Percentiles rank a stretch among this genome's conserved stretches.
Conservation (phyloP, 1,139 yeast genomes). For the Pichia cactophila region DNA sequence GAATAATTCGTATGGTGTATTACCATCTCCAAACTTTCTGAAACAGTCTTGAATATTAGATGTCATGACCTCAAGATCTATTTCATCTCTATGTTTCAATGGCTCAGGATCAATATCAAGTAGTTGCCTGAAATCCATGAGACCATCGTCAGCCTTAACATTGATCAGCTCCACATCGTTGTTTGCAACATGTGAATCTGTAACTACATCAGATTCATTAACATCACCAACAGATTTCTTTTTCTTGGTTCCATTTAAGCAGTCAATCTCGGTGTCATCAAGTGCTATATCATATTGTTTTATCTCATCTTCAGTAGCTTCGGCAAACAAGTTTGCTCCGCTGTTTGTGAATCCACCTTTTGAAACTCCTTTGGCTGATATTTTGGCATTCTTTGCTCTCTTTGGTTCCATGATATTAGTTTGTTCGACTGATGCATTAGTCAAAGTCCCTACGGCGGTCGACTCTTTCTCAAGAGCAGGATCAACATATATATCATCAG, state of each 20-base stretch:
- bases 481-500: background rate
- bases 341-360: background rate
- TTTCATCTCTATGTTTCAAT: conserved; percentile 19
- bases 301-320: conserved; percentile 26
- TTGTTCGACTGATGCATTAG: conserved; percentile 7
- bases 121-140: conserved; percentile 15
- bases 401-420: background rate
- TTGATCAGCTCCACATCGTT: conserved; percentile 12
- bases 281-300: conserved; percentile 17
- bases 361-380: background rate
- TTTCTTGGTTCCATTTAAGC: background rate
- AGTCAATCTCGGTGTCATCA: conserved; percentile 3
- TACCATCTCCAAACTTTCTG: conserved; percentile 35
- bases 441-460: conserved; percentile 3
- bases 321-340: conserved; percentile 24
- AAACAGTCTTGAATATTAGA: conserved; percentile 35
- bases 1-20: conserved; percentile 33
- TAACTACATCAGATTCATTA: background rate
- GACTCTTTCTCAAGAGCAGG: background rate
- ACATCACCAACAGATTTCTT: background rate
- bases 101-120: conserved; percentile 25
- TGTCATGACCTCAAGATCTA: conserved; percentile 24
- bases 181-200: background rate
- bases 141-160: conserved; percentile 14
- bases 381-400: background rate